phyloP scores from a whole-genome alignment of 768 basidiomycete species.

The Phylloporus scabripes region DNA sequence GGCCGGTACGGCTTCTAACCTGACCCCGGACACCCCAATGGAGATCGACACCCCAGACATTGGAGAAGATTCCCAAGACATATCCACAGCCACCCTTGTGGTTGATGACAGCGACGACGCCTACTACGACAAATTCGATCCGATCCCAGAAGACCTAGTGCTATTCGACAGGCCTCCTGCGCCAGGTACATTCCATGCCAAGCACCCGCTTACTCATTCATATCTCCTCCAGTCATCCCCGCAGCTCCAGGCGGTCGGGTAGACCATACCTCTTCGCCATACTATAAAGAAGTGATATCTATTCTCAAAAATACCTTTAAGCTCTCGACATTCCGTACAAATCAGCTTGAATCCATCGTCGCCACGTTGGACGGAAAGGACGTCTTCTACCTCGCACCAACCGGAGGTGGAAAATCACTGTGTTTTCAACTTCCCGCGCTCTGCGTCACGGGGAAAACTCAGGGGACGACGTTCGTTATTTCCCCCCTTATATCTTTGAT shows the following conservation, averaged over 20 bases:
- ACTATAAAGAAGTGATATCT: slow-evolving; percentile 28
- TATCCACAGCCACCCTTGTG: slow-evolving; percentile 14
- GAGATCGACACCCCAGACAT: slow-evolving; percentile 9
- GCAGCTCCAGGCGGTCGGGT: slow-evolving; percentile 9
- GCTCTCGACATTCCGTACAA: slow-evolving; percentile 63
- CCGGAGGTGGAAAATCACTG: slow-evolving; percentile 87
- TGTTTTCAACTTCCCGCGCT: slow-evolving; percentile 91
- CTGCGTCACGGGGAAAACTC: slow-evolving; percentile 61
- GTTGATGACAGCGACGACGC: slow-evolving; percentile 40
- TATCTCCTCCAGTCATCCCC: not conserved
- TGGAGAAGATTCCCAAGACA: slow-evolving; percentile 20
- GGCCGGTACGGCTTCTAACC: not conserved
- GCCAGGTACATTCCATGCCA: slow-evolving; percentile 5
- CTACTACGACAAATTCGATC: slow-evolving; percentile 45
- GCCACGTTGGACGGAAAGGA: slow-evolving; percentile 76
- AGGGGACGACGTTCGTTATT: slow-evolving; percentile 84
- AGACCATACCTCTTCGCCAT: slow-evolving; percentile 30
- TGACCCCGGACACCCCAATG: slow-evolving; percentile 1
- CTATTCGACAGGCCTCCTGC: slow-evolving; percentile 12
- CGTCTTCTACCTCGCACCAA: slow-evolving; percentile 95
- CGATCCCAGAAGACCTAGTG: slow-evolving; percentile 14
- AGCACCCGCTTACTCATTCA: slow-evolving; percentile 10
- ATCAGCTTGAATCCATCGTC: slow-evolving; percentile 84
- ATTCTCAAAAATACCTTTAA: slow-evolving; percentile 45
- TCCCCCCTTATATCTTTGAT: slow-evolving; percentile 88